phyloP scores from a whole-genome alignment of 192 early-diverging fungal genomes.

The Linnemannia elongata region DNA sequence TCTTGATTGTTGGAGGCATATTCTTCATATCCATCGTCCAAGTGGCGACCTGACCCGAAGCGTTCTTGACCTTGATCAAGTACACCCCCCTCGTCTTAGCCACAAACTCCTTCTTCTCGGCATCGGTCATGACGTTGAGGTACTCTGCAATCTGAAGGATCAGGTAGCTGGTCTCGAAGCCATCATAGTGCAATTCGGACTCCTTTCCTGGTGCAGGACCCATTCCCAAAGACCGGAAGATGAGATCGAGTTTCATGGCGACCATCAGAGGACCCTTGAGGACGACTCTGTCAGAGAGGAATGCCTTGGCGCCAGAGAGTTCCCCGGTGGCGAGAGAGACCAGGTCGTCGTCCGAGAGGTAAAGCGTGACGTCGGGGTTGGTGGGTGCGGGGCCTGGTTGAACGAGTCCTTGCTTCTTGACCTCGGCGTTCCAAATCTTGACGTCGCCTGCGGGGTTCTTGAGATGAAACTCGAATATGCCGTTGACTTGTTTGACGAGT shows the following conservation, averaged over 20 bases:
- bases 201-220: slow-evolving; percentile 14
- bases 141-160: slow-evolving; percentile 29
- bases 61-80: slow-evolving; percentile 84
- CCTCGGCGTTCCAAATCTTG: slow-evolving; percentile 25
- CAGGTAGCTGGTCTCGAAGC: slow-evolving; percentile 16
- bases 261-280: slow-evolving; percentile 28
- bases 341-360: slow-evolving; percentile 18
- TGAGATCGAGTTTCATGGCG: slow-evolving; percentile 26
- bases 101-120: slow-evolving; percentile 14
- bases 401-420: slow-evolving; percentile 17
- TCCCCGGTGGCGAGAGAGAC: slow-evolving; percentile 10
- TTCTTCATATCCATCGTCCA: slow-evolving; percentile 83
- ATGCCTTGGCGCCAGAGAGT: slow-evolving; percentile 13
- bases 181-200: slow-evolving; percentile 15
- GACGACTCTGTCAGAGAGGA: slow-evolving; percentile 4
- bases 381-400: not conserved
- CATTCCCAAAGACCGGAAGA: slow-evolving; percentile 21
- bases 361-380: slow-evolving; percentile 10
- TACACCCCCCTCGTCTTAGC: slow-evolving; percentile 77
- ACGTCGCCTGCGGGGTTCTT: slow-evolving; percentile 62
- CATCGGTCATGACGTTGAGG: slow-evolving; percentile 19
- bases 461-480: slow-evolving; percentile 87
- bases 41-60: slow-evolving; percentile 65
- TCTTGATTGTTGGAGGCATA: slow-evolving; percentile 37
- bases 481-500: slow-evolving; percentile 80